Conservation (phyloP, 2,329 filamentous ascomycete species). For the Calonectria leucothoes region DNA sequence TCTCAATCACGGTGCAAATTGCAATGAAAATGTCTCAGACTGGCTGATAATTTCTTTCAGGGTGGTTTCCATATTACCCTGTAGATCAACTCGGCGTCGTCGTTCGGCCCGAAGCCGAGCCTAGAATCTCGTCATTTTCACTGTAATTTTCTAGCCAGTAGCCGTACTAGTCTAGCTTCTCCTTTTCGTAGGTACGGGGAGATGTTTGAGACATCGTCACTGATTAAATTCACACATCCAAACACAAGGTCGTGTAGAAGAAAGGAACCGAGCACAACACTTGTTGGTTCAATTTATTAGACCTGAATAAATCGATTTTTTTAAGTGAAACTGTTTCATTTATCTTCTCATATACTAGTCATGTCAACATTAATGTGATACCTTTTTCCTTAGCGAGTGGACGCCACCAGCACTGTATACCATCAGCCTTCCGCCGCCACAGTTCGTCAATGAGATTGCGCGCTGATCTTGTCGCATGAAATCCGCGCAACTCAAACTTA, state of each 20-base stretch:
- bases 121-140: background rate
- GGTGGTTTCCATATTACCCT: background rate
- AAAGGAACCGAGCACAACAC: no score
- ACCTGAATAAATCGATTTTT: no score
- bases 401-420: constrained; percentile 4
- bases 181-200: no score
- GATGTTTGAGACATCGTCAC: no score
- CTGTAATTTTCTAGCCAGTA: background rate
- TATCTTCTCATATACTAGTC: background rate
- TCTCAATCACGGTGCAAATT: background rate
- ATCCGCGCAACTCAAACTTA: constrained; percentile 26
- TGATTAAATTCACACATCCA: no score
- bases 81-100: background rate
- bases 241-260: no score
- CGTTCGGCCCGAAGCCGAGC: background rate
- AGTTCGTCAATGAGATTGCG: constrained; percentile 31
- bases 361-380: constrained; percentile 17
- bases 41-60: background rate
- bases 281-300: no score
- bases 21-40: no score
- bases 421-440: constrained; percentile 25
- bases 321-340: no score
- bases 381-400: background rate
- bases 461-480: constrained; percentile 36
- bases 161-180: no score